Percentiles rank a stretch among this genome's conserved stretches.
Conservation (phyloP, 1,284 basidiomycete genomes). For the Rhodotorula sp. region DNA sequence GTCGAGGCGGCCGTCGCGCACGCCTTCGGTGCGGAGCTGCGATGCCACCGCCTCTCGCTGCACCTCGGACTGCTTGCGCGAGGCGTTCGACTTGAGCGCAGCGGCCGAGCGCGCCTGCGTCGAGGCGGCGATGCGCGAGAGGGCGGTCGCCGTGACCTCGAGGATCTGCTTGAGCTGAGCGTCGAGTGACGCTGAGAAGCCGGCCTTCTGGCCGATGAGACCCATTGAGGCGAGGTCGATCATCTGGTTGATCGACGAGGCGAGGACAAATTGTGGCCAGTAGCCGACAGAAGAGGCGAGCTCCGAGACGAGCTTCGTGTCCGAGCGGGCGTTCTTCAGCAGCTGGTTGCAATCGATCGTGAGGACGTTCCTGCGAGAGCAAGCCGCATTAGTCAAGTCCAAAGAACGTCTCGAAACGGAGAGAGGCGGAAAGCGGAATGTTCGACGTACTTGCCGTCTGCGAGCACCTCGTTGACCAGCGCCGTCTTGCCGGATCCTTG, state of each 20-base stretch:
- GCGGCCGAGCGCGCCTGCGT: constrained; percentile 4
- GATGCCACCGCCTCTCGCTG: constrained; percentile 42
- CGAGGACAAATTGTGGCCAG: constrained; percentile 79
- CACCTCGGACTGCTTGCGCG: constrained; percentile 8
- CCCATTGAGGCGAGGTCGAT: constrained; percentile 92
- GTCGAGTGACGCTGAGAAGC: constrained; percentile 77
- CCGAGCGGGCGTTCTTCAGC: constrained; percentile 66
- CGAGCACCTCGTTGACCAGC: constrained; percentile 62
- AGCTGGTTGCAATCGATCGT: constrained; percentile 80
- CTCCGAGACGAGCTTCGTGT: constrained; percentile 65
- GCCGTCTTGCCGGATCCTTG: constrained; percentile 84
- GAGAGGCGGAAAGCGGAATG: not conserved
- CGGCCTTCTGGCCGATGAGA: constrained; percentile 93
- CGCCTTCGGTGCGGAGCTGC: constrained; percentile 28
- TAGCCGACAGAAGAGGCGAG: constrained; percentile 56
- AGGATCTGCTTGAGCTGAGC: constrained; percentile 85
- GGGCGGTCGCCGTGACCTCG: constrained; percentile 71
- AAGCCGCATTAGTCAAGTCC: not conserved
- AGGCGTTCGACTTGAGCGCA: constrained; percentile 9
- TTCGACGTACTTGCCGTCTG: constrained; percentile 26
- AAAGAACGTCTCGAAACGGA: no score
- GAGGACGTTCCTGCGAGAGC: constrained; percentile 61
- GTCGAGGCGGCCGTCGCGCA: constrained; percentile 73
- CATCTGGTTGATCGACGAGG: constrained; percentile 69
- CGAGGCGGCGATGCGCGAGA: constrained; percentile 53